Evolutionary conservation across 768 basidiomycete species (phyloP).

Genomic region (Lactifluus subvellereus): DNA sequence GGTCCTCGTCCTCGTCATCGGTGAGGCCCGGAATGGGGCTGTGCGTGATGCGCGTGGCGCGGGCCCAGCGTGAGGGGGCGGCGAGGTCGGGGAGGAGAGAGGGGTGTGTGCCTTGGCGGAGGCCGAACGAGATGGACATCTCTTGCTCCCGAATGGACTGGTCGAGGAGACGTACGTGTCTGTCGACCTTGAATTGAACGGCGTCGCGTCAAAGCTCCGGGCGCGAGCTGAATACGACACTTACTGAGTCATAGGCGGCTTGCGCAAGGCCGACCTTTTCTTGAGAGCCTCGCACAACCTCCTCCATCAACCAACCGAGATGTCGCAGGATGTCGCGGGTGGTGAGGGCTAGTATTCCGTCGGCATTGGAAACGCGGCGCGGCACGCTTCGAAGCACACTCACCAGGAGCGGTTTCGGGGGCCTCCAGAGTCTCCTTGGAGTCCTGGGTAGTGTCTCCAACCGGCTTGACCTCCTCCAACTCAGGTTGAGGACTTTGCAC

Average conservation of each 20-base stretch:
- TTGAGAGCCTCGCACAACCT: constrained; percentile 22
- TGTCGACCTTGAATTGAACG: constrained; percentile 50
- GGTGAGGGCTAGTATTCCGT: background rate
- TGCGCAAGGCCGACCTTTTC: constrained; percentile 25
- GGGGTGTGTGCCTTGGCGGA: constrained; percentile 48
- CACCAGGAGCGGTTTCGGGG: background rate
- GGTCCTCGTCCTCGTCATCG: constrained; percentile 20
- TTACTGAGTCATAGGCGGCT: constrained; percentile 23
- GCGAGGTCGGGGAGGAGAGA: constrained; percentile 59
- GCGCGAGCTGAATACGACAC: background rate
- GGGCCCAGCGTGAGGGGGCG: constrained; percentile 45
- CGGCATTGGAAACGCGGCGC: background rate
- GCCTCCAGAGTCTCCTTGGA: background rate
- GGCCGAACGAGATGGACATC: constrained; percentile 47
- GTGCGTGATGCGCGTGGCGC: constrained; percentile 38
- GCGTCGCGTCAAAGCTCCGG: background rate
- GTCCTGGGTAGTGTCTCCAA: background rate
- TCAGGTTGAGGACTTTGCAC: background rate
- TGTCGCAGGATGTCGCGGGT: constrained; percentile 15
- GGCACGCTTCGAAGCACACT: background rate
- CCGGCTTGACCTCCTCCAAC: background rate
- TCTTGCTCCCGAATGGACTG: constrained; percentile 64
- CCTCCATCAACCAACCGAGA: constrained; percentile 21
- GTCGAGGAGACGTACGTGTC: constrained; percentile 74
- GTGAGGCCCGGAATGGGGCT: constrained; percentile 37